Base-by-base conservation (phyloP, 768 basidiomycete species). In the Xerocomellus chrysenteron region DNA sequence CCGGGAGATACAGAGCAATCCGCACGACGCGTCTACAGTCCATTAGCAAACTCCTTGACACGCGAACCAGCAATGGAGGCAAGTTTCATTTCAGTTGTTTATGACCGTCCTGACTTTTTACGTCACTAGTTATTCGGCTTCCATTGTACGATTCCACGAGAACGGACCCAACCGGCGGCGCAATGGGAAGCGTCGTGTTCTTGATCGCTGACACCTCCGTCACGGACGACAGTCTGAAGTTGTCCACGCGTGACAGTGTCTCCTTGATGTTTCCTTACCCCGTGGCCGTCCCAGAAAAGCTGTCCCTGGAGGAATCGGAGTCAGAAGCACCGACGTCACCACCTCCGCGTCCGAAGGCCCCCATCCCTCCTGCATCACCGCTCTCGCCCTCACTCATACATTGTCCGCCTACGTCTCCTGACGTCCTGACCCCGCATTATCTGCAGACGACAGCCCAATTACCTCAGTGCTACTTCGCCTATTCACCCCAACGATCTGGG, bases 141-240 rank as follows among this genome's bases (percentile, higher is more conserved):
- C 68, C 68, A 71, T 71, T 69, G 63, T 69, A 63, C 56, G 61
- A 69, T 63, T 62, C 65, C 63, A 65, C 59, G 47, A 70, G 50
- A 68, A 54, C 68, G 57, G 67, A 69, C 59, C 21, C 54, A 65
- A 65, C 59, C 65, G 60, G 58, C 57, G 65, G 57, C 37, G 61
- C 59, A 58, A 59, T 58, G 58, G 68, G 68, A 67, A 65, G 57
- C 60, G 52, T 69, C 56, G 61, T 59, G 51, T 65, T 71, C 55
- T 57, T 57, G 58, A 67, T 71, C 55, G 48, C 36, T 57, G 59
- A 53, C 58, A 55, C 54, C 46, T 54, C 60, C 50, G 51, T 58
- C 41, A 39, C 56, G 24, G 61, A 54, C 33, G 65, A 59, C 19
- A 55, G 43, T 50, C 44, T 61, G 37, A 60, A 50, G 30, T 51